Evolutionary conservation across 805 yeast species (phyloP).

Genomic region (Candida silvicultrix): DNA sequence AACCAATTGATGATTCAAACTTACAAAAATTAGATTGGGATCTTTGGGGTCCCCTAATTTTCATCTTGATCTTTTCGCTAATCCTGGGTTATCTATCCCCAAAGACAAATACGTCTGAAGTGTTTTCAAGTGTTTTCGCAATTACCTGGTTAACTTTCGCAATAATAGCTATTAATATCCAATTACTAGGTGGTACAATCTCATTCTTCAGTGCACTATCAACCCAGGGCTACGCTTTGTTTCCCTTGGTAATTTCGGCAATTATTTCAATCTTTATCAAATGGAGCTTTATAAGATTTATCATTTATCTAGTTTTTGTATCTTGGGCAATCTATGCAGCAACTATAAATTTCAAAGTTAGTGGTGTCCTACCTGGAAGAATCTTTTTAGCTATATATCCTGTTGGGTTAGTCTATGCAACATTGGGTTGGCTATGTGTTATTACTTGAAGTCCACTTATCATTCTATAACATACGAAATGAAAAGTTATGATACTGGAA

Average conservation of each 20-base stretch:
- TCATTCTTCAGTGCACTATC: constrained; percentile 64
- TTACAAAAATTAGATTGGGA: constrained; percentile 45
- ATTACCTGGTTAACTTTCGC: constrained; percentile 59
- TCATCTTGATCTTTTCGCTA: constrained; percentile 50
- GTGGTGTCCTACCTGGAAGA: constrained; percentile 61
- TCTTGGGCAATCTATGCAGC: constrained; percentile 65
- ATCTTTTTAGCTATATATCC: constrained; percentile 61
- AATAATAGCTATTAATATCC: constrained; percentile 57
- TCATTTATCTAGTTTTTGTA: constrained; percentile 38
- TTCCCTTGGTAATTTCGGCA: constrained; percentile 56
- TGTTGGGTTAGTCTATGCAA: constrained; percentile 53
- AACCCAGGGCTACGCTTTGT: constrained; percentile 64
- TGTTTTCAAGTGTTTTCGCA: constrained; percentile 59
- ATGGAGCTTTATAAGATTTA: constrained; percentile 42
- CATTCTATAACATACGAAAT: no score
- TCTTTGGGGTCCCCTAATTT: constrained; percentile 67
- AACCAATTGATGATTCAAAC: constrained; percentile 18
- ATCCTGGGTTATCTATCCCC: constrained; percentile 29
- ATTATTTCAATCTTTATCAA: constrained; percentile 40
- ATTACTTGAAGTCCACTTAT: constrained; percentile 33
- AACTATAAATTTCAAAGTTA: constrained; percentile 47
- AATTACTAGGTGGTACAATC: constrained; percentile 52
- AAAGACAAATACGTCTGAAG: constrained; percentile 35
- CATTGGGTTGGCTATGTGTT: constrained; percentile 61
- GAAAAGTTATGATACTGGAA: no score